phyloP scores from a whole-genome alignment of 768 basidiomycete species.

The Aureoboletus auriporus region DNA sequence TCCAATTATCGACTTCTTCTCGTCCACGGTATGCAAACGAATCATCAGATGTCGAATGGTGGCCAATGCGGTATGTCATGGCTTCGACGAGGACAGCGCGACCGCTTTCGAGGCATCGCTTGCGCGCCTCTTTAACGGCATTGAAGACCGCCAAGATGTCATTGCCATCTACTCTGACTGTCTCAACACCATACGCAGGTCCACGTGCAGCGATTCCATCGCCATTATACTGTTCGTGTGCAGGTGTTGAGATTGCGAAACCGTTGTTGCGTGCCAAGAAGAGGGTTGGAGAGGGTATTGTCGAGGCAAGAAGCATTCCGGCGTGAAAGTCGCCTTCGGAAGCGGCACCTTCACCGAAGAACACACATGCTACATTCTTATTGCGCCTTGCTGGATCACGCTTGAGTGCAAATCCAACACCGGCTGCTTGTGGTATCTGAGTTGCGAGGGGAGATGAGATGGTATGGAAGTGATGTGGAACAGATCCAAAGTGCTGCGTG shows the following conservation, averaged over 20 bases:
- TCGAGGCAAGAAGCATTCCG: conserved; percentile 76
- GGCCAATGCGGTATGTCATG: conserved; percentile 93
- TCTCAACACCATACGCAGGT: conserved; percentile 87
- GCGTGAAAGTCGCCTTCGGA: conserved; percentile 97
- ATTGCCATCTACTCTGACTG: conserved; percentile 91
- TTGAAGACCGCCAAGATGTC: conserved; percentile 81
- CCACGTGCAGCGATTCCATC: conserved; percentile 92
- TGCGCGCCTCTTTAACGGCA: conserved; percentile 68
- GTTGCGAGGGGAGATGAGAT: conserved; percentile 93
- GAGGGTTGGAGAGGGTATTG: conserved; percentile 67
- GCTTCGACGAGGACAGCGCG: conserved; percentile 84
- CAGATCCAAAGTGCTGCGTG: conserved; percentile 78
- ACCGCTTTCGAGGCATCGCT: conserved; percentile 68
- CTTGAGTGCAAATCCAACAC: conserved; percentile 85
- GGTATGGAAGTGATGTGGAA: conserved; percentile 82
- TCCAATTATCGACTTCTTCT: conserved; percentile 88
- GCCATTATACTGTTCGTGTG: conserved; percentile 84
- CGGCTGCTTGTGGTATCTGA: conserved; percentile 93
- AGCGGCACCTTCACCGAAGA: conserved; percentile 92
- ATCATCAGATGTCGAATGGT: conserved; percentile 94
- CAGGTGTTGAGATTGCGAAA: conserved; percentile 93
- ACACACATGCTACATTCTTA: conserved; percentile 80
- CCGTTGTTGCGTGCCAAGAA: conserved; percentile 83
- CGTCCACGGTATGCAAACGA: conserved; percentile 90
- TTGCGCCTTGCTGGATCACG: conserved; percentile 66